Conservation (phyloP, 768 basidiomycete species). For the Tulasnella sp. region DNA sequence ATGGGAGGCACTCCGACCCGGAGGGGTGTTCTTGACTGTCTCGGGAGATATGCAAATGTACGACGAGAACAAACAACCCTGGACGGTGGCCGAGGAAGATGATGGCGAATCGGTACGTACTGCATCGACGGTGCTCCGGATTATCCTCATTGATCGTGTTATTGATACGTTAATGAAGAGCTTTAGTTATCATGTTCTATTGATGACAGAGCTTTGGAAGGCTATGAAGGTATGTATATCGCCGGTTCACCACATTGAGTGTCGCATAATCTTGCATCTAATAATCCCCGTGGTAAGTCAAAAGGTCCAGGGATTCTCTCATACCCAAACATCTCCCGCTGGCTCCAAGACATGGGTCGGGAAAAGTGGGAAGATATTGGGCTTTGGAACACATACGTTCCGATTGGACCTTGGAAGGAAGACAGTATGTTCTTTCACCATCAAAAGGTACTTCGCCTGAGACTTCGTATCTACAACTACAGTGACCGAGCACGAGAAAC, state of each 20-base stretch:
- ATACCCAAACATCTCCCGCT: not conserved
- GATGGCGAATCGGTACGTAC: too few relatives aligned
- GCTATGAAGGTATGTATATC: not conserved
- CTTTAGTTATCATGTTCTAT: not conserved
- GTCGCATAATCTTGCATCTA: not conserved
- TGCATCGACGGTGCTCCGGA: too few relatives aligned
- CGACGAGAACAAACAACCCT: not conserved
- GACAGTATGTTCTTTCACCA: not conserved
- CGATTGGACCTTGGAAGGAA: not conserved
- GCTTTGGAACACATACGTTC: not conserved
- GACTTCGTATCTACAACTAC: not conserved
- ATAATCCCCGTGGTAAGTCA: not conserved
- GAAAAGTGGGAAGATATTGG: not conserved
- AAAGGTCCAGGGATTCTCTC: not conserved
- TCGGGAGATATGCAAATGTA: not conserved
- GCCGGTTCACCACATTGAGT: not conserved
- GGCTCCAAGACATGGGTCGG: not conserved
- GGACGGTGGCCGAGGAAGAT: not conserved
- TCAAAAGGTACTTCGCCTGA: not conserved
- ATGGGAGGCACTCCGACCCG: not conserved
- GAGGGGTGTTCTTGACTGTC: not conserved
- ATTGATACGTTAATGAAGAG: not conserved
- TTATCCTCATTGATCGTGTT: not conserved
- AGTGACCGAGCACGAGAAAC: not conserved
- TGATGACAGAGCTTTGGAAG: not conserved